Evolutionary conservation across 1,284 basidiomycete species (phyloP).

Genomic region (Ceratobasidium theobromae): DNA sequence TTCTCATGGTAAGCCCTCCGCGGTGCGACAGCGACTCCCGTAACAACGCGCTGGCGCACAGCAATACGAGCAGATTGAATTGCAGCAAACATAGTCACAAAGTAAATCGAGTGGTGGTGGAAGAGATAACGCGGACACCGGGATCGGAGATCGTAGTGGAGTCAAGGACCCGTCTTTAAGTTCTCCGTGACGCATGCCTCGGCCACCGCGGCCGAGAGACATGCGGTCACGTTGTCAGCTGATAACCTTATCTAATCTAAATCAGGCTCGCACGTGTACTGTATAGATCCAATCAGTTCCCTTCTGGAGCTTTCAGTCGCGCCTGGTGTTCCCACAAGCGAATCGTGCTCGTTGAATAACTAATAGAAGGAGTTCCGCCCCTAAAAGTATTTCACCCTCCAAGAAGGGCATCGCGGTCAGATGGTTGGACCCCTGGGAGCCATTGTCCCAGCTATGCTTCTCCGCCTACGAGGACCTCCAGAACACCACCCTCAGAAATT

Average conservation of each 20-base stretch:
- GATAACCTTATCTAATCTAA: conserved; percentile 23
- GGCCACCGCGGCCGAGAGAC: conserved; percentile 14
- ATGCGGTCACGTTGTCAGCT: neutral
- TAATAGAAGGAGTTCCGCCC: no score
- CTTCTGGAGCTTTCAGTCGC: neutral
- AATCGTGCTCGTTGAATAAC: neutral
- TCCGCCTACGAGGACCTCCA: no score
- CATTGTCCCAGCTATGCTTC: no score
- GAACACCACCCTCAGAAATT: no score
- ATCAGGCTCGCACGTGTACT: no score
- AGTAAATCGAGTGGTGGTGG: conserved; percentile 19
- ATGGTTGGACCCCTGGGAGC: no score
- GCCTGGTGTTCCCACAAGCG: neutral
- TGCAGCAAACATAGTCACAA: conserved; percentile 25
- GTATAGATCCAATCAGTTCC: neutral
- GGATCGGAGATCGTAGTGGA: conserved; percentile 16
- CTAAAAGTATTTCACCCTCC: no score
- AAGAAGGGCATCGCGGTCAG: no score
- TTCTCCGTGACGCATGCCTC: conserved; percentile 8
- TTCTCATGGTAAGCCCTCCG: conserved; percentile 85
- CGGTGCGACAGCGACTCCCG: conserved; percentile 38
- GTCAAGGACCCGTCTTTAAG: conserved; percentile 11
- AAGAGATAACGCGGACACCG: neutral
- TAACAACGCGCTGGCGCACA: conserved; percentile 22
- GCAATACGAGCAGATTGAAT: conserved; percentile 14